Evolutionary conservation across 2,329 filamentous ascomycete genomes (phyloP).

Genomic region (Colletotrichum sp.): DNA sequence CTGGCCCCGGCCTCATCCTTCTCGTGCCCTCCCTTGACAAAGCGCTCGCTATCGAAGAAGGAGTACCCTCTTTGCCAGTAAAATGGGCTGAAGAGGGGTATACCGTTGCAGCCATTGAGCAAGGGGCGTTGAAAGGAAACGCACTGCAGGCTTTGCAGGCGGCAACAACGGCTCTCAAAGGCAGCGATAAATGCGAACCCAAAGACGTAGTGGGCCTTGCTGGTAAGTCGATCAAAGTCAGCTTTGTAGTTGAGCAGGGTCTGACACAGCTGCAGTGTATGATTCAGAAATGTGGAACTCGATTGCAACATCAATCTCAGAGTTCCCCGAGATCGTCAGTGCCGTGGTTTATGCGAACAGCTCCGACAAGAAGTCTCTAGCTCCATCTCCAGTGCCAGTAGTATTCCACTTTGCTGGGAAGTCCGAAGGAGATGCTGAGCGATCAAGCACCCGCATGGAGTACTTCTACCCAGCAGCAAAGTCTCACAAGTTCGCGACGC

Average conservation of each 20-base stretch:
- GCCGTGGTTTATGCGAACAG: neutral
- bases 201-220: neutral
- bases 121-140: conserved; percentile 23
- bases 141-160: neutral
- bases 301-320: neutral
- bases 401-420: conserved; percentile 21
- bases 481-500: conserved; percentile 48
- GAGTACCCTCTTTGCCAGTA: conserved; percentile 56
- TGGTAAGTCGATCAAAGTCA: neutral
- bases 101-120: conserved; percentile 59
- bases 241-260: neutral
- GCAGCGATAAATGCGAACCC: neutral
- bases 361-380: neutral
- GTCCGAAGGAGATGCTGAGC: conserved; percentile 10
- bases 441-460: conserved; percentile 1
- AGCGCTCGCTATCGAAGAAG: conserved; percentile 25
- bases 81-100: conserved; percentile 79
- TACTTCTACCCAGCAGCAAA: conserved; percentile 46
- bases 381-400: neutral
- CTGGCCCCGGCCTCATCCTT: neutral
- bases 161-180: neutral
- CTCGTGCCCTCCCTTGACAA: neutral
- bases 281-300: neutral
- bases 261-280: neutral
- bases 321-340: neutral